Percentiles rank a stretch among this genome's conserved stretches.
phyloP scores from a whole-genome alignment of 306 rosid genomes.

The Parietaria judaica region DNA sequence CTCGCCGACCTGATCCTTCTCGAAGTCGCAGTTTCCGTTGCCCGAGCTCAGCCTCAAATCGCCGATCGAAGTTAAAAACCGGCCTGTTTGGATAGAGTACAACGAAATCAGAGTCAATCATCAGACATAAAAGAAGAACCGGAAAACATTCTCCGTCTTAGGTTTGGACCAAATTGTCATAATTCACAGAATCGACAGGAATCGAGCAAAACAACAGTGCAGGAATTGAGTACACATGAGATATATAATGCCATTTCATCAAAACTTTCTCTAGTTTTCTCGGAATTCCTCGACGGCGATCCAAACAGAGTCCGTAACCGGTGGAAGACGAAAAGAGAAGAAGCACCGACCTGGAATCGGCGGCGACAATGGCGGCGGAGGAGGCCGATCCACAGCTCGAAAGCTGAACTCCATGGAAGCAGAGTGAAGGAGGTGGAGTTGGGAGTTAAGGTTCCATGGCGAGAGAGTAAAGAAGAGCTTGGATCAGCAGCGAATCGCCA shows the following conservation, averaged over 20 bases:
- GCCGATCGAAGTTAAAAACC: not conserved
- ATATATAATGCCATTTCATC: no score
- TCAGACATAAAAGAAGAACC: no score
- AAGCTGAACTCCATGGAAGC: constrained; percentile 42
- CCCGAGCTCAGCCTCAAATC: not conserved
- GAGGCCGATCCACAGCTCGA: constrained; percentile 21
- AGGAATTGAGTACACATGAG: no score
- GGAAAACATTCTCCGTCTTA: no score
- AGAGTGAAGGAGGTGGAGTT: not conserved
- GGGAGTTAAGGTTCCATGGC: not conserved
- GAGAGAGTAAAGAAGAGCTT: not conserved
- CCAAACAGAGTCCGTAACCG: no score
- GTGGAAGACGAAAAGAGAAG: not conserved
- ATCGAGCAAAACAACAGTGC: no score
- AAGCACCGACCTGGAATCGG: constrained; percentile 7
- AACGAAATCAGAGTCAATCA: not conserved
- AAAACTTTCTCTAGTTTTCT: not conserved
- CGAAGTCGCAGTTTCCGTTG: constrained; percentile 27
- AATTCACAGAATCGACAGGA: no score
- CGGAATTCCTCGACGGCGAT: not conserved
- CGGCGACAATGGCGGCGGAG: not conserved
- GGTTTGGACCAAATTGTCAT: not conserved
- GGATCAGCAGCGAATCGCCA: not conserved
- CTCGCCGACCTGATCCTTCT: constrained; percentile 37
- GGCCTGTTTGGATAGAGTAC: constrained; percentile 12